Evolutionary conservation across 2,329 filamentous ascomycete genomes (phyloP).

Genomic region (Aaosphaeria arxii): DNA sequence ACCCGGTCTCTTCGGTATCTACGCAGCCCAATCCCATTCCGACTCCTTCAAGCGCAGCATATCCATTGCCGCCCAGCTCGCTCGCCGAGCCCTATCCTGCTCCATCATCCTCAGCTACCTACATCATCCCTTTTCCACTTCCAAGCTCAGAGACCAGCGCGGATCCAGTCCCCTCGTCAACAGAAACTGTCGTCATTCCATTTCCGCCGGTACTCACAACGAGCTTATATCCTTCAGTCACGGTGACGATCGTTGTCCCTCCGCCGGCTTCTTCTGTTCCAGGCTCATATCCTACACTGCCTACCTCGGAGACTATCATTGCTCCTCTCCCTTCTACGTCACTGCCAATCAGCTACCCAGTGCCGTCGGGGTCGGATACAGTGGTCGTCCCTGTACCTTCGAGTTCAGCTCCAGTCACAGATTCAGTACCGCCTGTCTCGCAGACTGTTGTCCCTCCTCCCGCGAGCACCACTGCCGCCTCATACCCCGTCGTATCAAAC

Average conservation of each 20-base stretch:
- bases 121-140: neutral
- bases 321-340: neutral
- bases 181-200: neutral
- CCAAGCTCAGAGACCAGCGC: neutral
- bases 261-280: neutral
- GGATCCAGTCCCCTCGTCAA: neutral
- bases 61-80: neutral
- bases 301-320: neutral
- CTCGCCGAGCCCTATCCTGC: neutral
- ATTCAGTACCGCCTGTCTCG: too few species aligned
- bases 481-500: neutral
- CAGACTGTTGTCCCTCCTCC: neutral
- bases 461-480: neutral
- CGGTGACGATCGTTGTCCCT: neutral
- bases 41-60: neutral
- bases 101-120: neutral
- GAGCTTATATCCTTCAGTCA: neutral
- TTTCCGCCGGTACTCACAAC: neutral
- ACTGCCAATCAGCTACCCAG: neutral
- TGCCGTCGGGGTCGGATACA: neutral
- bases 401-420: neutral
- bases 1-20: neutral
- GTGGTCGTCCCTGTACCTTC: neutral
- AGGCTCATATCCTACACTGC: neutral
- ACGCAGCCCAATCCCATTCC: neutral